phyloP scores from a whole-genome alignment of 2,329 filamentous ascomycete species.

The Grosmannia serpens region DNA sequence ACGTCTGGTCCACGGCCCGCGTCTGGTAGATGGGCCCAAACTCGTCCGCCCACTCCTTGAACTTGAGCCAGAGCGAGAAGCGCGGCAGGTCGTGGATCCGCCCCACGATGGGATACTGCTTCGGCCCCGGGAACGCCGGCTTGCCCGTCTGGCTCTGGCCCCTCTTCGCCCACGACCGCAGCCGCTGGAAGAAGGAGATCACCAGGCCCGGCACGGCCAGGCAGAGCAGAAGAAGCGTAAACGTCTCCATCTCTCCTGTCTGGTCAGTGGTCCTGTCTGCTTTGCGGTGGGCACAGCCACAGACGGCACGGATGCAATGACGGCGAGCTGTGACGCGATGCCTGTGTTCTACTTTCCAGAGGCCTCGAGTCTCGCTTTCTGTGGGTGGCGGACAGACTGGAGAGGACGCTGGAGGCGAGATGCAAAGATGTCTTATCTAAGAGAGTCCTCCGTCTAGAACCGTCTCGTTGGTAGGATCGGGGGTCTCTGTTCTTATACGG shows the following conservation, averaged over 20 bases:
- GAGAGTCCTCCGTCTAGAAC: not conserved
- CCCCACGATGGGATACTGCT: conserved; percentile 34
- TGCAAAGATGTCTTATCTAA: not conserved
- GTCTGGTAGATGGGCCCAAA: conserved; percentile 33
- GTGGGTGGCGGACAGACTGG: too few relatives aligned
- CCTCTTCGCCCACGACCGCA: conserved; percentile 23
- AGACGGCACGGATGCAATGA: too few relatives aligned
- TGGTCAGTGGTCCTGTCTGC: not conserved
- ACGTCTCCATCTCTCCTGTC: conserved; percentile 22
- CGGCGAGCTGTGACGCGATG: too few relatives aligned
- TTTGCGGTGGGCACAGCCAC: not conserved
- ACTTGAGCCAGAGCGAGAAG: conserved; percentile 37
- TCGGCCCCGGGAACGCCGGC: conserved; percentile 31
- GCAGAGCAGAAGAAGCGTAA: conserved; percentile 30
- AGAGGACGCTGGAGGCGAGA: too few relatives aligned
- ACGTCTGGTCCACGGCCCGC: conserved; percentile 25
- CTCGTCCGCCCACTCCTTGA: conserved; percentile 33
- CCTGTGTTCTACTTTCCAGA: too few relatives aligned
- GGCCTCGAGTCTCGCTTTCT: too few relatives aligned
- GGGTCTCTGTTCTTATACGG: not conserved
- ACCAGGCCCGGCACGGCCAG: conserved; percentile 33
- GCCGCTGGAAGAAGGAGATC: conserved; percentile 27
- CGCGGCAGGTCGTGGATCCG: conserved; percentile 36
- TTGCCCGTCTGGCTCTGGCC: conserved; percentile 12
- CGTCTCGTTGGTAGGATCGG: not conserved